Conservation (phyloP, 1,284 basidiomycete species). For the Cryptococcus sp. region DNA sequence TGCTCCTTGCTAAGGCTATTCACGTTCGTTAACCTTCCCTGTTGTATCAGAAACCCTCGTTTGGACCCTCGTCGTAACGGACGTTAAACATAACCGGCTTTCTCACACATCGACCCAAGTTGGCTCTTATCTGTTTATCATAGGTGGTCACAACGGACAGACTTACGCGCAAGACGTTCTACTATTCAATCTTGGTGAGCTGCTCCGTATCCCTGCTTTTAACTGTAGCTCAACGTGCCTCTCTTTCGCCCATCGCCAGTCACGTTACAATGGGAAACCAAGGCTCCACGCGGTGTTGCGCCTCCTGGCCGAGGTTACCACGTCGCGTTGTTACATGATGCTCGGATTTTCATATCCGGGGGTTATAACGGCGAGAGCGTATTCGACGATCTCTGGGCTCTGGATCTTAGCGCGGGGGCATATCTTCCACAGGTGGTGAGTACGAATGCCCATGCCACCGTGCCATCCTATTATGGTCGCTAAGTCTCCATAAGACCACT, state of each 20-base stretch:
- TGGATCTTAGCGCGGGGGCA: slow-evolving; percentile 83
- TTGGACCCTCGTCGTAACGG: slow-evolving; percentile 68
- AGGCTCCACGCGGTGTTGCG: slow-evolving; percentile 63
- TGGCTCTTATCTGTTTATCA: slow-evolving; percentile 87
- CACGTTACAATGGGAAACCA: slow-evolving; percentile 66
- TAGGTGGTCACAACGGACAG: slow-evolving; percentile 81
- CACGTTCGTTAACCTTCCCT: background rate
- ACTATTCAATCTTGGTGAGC: slow-evolving; percentile 78
- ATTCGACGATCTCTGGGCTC: slow-evolving; percentile 78
- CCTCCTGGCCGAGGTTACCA: slow-evolving; percentile 75
- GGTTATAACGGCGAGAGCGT: slow-evolving; percentile 81
- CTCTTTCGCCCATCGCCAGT: slow-evolving; percentile 52
- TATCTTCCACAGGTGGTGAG: slow-evolving; percentile 82
- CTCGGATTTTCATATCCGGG: slow-evolving; percentile 80
- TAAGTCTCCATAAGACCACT: slow-evolving; percentile 32
- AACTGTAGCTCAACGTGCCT: slow-evolving; percentile 23
- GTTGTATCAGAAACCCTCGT: slow-evolving; percentile 62
- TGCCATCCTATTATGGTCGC: slow-evolving; percentile 1
- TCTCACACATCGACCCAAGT: slow-evolving; percentile 88
- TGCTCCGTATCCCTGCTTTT: slow-evolving; percentile 38
- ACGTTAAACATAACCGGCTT: slow-evolving; percentile 66
- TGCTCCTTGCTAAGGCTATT: background rate
- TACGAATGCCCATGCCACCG: background rate
- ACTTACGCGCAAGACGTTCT: slow-evolving; percentile 77
- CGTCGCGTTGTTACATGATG: slow-evolving; percentile 75